Evolutionary conservation across 371 early-diverging fungal species (phyloP), one percentile per base, ranked within the genome.

Genomic region (Mortierella sp.): DNA sequence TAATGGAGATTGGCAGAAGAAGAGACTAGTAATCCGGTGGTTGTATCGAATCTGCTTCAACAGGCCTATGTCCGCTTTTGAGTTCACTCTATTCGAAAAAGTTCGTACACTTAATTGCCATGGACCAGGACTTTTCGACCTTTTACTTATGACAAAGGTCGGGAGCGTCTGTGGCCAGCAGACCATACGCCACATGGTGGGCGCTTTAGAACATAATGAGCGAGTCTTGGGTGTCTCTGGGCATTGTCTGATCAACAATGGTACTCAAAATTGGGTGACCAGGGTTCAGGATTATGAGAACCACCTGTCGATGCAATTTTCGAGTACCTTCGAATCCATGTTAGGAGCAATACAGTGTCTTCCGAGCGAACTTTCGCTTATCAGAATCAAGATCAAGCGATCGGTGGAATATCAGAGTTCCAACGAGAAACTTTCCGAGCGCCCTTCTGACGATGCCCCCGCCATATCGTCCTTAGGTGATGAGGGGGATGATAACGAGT

Each of bases 1-100:
- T 70, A 96, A 98, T 70, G 97, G 98, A 60, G 97, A 96, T 81
- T 93, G 99, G 76, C 98, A 98, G 86, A 96, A 96, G 43, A 99
- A 99, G 85, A 92, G 97, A 60, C 88, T 99, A 64, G 88, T 99
- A 40, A 96, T 99, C 97, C 92, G 93, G 60, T 99, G 98, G 88
- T 90, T 98, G 65, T 87, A 91, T 74, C 93, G 95, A 70, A 90
- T 97, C 50, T 90, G 93, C 45, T 97, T 96, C 85, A 90, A 96
- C 64, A 94, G 96, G 72, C 92, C 94, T 52, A 93, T 99, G 93
- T 93, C 94, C 0, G 93, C 96, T 4, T 85, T 99, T 53, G 99
- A 99, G 82, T 90, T 92, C 69, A 96, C 94, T 41, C 84, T 99
- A 16, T 98, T 94, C 83, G 88, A 91, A 77, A 93, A 94, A 69